Conservation (phyloP, 2,329 filamentous ascomycete species). For the Calonectria henricotiae region DNA sequence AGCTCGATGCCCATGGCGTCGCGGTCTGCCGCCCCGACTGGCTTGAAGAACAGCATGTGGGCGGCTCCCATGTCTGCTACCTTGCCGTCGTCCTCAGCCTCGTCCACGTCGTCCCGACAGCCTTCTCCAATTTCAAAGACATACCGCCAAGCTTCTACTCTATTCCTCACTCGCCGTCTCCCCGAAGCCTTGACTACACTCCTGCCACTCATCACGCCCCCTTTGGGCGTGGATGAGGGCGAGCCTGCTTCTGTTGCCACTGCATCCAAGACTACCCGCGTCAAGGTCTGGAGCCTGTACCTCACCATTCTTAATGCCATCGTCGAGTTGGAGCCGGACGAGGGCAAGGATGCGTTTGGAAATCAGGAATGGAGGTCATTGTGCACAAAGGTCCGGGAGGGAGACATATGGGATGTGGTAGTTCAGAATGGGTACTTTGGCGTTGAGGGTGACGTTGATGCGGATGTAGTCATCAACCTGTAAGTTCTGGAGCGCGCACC, state of each 20-base stretch:
- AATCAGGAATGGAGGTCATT: slow-evolving; percentile 87
- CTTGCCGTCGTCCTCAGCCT: slow-evolving; percentile 68
- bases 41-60: slow-evolving; percentile 68
- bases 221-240: slow-evolving; percentile 65
- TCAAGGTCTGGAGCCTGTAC: slow-evolving; percentile 98
- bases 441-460: slow-evolving; percentile 90
- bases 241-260: slow-evolving; percentile 82
- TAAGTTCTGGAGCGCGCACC: slow-evolving; percentile 62
- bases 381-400: slow-evolving; percentile 88
- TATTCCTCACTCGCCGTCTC: slow-evolving; percentile 94
- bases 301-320: slow-evolving; percentile 94
- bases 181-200: slow-evolving; percentile 91
- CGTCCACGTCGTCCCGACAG: slow-evolving; percentile 74
- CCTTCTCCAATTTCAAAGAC: slow-evolving; percentile 88
- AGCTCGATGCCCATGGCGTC: slow-evolving; percentile 36
- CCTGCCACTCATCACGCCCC: slow-evolving; percentile 82
- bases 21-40: slow-evolving; percentile 61
- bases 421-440: slow-evolving; percentile 90
- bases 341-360: slow-evolving; percentile 92
- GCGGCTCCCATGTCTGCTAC: slow-evolving; percentile 74
- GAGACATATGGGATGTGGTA: slow-evolving; percentile 95
- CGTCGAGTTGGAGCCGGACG: slow-evolving; percentile 88
- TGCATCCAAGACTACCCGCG: slow-evolving; percentile 85
- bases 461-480: slow-evolving; percentile 94
- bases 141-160: slow-evolving; percentile 93